Evolutionary conservation across 1,284 basidiomycete genomes (phyloP).

Genomic region (Malassezia obtusa): DNA sequence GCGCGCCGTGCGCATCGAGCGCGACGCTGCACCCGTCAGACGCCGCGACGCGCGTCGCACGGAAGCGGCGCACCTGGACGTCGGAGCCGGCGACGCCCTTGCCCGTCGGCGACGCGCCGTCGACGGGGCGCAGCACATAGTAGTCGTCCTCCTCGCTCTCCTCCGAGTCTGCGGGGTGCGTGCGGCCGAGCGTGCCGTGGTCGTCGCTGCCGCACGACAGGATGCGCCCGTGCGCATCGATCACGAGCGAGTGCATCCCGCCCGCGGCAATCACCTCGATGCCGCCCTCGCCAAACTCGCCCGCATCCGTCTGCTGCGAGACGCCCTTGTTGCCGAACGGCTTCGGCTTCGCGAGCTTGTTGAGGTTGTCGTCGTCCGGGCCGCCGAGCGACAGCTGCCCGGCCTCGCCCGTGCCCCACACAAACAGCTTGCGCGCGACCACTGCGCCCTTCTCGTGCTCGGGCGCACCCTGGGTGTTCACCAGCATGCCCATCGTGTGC

Average conservation of each 20-base stretch:
- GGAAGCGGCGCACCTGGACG: slow-evolving; percentile 60
- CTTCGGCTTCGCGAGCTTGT: slow-evolving; percentile 39
- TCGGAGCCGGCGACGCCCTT: slow-evolving; percentile 57
- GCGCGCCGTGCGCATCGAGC: slow-evolving; percentile 64
- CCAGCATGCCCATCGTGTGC: slow-evolving; percentile 6
- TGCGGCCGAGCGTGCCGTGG: slow-evolving; percentile 70
- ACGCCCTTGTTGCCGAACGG: slow-evolving; percentile 34
- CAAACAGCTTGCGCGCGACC: slow-evolving; percentile 39
- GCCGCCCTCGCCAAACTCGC: slow-evolving; percentile 32
- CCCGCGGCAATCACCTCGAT: slow-evolving; percentile 37
- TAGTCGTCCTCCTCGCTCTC: slow-evolving; percentile 63
- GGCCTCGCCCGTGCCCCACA: slow-evolving; percentile 45
- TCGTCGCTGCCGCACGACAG: slow-evolving; percentile 79
- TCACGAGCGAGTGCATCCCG: slow-evolving; percentile 44
- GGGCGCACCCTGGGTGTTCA: slow-evolving; percentile 6
- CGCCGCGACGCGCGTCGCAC: slow-evolving; percentile 68
- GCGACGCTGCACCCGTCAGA: slow-evolving; percentile 78
- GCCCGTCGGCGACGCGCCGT: slow-evolving; percentile 52
- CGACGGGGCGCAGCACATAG: slow-evolving; percentile 63
- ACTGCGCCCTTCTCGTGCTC: slow-evolving; percentile 17
- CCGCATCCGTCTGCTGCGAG: slow-evolving; percentile 31
- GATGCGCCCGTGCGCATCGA: slow-evolving; percentile 36
- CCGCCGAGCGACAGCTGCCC: slow-evolving; percentile 44
- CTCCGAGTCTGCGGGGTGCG: slow-evolving; percentile 56
- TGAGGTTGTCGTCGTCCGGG: slow-evolving; percentile 40